These are phyloP conservation scores for Phytophthora vignae DNA, from an alignment of 352 stramenopile species.

Conservation along the genomic window DNA sequence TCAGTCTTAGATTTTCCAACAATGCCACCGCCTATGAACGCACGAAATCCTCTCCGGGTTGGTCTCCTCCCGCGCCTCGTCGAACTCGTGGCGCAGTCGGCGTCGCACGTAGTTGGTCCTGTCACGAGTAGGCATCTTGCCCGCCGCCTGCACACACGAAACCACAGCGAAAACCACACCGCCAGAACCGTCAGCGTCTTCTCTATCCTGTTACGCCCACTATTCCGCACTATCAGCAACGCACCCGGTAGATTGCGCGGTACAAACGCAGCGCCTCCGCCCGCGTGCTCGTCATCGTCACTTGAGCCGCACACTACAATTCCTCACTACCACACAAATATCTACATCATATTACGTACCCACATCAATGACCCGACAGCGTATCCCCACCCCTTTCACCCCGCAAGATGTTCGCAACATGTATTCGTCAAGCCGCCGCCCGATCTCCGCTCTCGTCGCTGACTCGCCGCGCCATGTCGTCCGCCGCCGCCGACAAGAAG, in stretches of 20 bases:
- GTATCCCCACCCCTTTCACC: neutral
- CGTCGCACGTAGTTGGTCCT: conserved; percentile 71
- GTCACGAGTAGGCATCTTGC: conserved; percentile 74
- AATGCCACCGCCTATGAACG: conserved; percentile 8
- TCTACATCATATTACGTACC: neutral
- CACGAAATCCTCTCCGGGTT: conserved; percentile 65
- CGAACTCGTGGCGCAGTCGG: conserved; percentile 75
- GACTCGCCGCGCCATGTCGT: conserved; percentile 47
- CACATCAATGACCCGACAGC: neutral
- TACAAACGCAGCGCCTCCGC: conserved; percentile 69
- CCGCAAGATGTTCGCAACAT: conserved; percentile 20
- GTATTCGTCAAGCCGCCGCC: conserved; percentile 24
- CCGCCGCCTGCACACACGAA: conserved; percentile 48
- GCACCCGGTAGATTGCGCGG: conserved; percentile 79
- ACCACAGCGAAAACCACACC: neutral
- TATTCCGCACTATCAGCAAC: neutral
- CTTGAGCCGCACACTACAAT: conserved; percentile 1
- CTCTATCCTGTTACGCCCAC: neutral
- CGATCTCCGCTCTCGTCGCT: conserved; percentile 12
- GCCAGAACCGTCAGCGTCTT: conserved; percentile 3
- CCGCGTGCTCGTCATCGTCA: conserved; percentile 19
- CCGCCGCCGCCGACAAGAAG: conserved; percentile 56
- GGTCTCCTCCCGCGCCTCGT: conserved; percentile 65
- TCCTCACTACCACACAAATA: neutral
- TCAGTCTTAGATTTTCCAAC: neutral